A percentile compares a stretch with the other conserved stretches of the same genome.
These are phyloP conservation scores for Lindgomyces ingoldianus DNA, from an alignment of 495 filamentous ascomycete genomes.

Conservation along the genomic window DNA sequence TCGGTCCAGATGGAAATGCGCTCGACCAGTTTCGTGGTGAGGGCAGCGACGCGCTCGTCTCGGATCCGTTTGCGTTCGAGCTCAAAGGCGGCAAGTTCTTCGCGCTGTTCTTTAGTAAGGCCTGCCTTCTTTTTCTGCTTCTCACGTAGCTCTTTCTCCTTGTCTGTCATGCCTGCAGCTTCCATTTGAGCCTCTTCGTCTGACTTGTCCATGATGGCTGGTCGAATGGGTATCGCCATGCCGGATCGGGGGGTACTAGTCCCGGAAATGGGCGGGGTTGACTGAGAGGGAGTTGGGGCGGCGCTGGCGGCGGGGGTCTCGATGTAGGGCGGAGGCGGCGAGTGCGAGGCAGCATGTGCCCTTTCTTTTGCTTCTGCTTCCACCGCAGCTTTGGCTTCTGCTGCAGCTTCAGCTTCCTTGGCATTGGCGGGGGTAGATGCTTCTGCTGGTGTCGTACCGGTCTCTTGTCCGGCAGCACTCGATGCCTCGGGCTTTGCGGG, in stretches of 20 bases:
- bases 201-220: conserved; percentile 83
- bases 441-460: conserved; percentile 3
- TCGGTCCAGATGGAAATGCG: conserved; percentile 96
- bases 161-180: conserved; percentile 68
- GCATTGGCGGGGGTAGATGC: conserved; percentile 14
- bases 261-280: conserved; percentile 51
- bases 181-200: conserved; percentile 78
- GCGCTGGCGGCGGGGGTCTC: conserved; percentile 25
- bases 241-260: conserved; percentile 65
- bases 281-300: background rate
- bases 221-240: conserved; percentile 68
- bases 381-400: conserved; percentile 4
- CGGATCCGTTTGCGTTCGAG: conserved; percentile 78
- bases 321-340: conserved; percentile 30
- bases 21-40: conserved; percentile 82
- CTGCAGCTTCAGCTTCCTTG: conserved; percentile 24
- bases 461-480: conserved; percentile 1
- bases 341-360: conserved; percentile 4
- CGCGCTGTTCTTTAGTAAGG: conserved; percentile 83
- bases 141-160: conserved; percentile 74
- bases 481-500: background rate
- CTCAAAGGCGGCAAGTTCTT: conserved; percentile 86
- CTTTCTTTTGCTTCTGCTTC: background rate
- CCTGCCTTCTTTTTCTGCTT: conserved; percentile 88
- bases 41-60: conserved; percentile 84